Evolutionary conservation across 2,329 filamentous ascomycete species (phyloP).

Genomic region (Cordyceps cicadae): DNA sequence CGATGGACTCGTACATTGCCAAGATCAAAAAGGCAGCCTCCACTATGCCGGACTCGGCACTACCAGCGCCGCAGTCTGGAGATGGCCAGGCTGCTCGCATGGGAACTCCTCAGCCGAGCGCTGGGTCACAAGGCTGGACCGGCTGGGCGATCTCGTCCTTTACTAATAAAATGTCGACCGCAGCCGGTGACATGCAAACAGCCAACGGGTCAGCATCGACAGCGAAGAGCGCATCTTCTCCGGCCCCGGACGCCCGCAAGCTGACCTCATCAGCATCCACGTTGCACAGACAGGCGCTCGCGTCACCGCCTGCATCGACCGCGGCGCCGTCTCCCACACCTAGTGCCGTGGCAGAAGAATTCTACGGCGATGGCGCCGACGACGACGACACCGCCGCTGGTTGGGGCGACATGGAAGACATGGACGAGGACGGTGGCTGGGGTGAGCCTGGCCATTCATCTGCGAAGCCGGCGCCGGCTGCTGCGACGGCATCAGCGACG

Average conservation of each 20-base stretch:
- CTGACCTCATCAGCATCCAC: conserved; percentile 46
- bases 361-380: conserved; percentile 45
- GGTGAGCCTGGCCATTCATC: conserved; percentile 35
- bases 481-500: conserved; percentile 27
- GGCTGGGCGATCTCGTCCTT: conserved; percentile 99
- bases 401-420: conserved; percentile 65
- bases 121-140: conserved; percentile 56
- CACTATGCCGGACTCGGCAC: conserved; percentile 69
- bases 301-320: conserved; percentile 40
- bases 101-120: conserved; percentile 64
- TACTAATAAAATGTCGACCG: conserved; percentile 82
- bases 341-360: conserved; percentile 37
- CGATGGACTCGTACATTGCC: conserved; percentile 76
- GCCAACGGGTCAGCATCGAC: conserved; percentile 36
- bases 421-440: conserved; percentile 32
- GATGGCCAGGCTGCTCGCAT: conserved; percentile 58
- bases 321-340: conserved; percentile 40
- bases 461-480: conserved; percentile 12
- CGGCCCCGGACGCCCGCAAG: conserved; percentile 29
- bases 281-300: conserved; percentile 52
- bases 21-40: conserved; percentile 71
- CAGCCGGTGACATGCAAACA: conserved; percentile 76
- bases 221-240: conserved; percentile 34
- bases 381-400: conserved; percentile 58
- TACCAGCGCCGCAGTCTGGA: conserved; percentile 56